Evolutionary conservation across 192 early-diverging fungal genomes (phyloP).

Genomic region (Lobosporangium transversale): DNA sequence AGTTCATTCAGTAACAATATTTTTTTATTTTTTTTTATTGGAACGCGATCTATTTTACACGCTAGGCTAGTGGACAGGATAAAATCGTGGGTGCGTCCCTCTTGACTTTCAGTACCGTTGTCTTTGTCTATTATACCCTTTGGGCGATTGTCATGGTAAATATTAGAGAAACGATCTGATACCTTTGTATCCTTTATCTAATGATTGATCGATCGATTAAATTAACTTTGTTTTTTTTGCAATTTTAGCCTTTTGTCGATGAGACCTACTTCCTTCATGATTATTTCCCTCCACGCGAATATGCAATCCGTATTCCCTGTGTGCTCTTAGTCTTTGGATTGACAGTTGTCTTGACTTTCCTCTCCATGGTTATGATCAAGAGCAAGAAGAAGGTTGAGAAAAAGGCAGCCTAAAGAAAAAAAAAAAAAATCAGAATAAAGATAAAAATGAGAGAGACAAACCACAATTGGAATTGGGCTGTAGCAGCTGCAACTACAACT

Average conservation of each 20-base stretch:
- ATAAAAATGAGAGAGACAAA: neutral
- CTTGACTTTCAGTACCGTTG: constrained; percentile 71
- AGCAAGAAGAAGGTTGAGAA: constrained; percentile 77
- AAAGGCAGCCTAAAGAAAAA: constrained; percentile 64
- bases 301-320: constrained; percentile 89
- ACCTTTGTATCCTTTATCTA: too few relatives aligned
- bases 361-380: constrained; percentile 88
- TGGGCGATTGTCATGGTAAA: constrained; percentile 90
- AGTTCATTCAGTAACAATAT: too few relatives aligned
- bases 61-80: constrained; percentile 69
- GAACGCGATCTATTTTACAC: too few relatives aligned
- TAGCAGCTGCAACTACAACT: too few relatives aligned
- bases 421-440: neutral
- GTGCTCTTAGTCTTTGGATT: constrained; percentile 82
- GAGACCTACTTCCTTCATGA: constrained; percentile 74
- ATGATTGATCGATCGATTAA: too few relatives aligned
- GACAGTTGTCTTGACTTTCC: constrained; percentile 79
- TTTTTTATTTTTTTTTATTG: too few relatives aligned
- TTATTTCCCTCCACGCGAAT: constrained; percentile 85
- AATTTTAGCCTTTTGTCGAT: constrained; percentile 81
- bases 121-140: constrained; percentile 90
- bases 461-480: neutral
- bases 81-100: constrained; percentile 81
- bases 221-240: constrained; percentile 1
- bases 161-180: too few relatives aligned